A percentile compares a stretch with the other conserved stretches of the same genome.
phyloP scores from a whole-genome alignment of 208 protist species.

The Acanthamoeba healyi region DNA sequence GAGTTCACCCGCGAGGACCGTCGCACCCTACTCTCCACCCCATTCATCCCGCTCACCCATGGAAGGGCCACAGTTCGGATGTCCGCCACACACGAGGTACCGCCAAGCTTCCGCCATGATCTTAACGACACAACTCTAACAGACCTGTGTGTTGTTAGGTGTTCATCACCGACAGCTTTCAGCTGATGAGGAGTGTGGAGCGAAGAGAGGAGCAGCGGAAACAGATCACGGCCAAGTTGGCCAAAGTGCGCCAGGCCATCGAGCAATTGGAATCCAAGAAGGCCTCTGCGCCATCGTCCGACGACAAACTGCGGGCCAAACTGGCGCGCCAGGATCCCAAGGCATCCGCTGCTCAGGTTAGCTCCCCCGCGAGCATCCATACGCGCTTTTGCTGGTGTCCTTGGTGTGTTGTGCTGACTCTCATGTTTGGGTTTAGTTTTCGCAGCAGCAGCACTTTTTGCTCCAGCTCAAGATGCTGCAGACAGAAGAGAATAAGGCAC shows the following conservation, averaged over 20 bases:
- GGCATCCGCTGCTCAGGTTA: background rate
- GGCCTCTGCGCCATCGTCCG: background rate
- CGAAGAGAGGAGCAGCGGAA: background rate
- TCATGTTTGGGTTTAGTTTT: background rate
- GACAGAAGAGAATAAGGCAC: background rate
- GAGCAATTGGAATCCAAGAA: background rate
- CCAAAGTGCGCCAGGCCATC: background rate
- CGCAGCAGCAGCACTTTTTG: background rate
- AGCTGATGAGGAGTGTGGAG: background rate
- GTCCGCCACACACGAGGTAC: slow-evolving; percentile 23
- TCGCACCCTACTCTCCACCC: background rate
- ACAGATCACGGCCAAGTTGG: background rate
- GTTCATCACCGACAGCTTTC: slow-evolving; percentile 6
- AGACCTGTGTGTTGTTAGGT: background rate
- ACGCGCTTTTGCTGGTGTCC: background rate
- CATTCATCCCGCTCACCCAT: slow-evolving; percentile 10
- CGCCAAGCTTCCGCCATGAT: background rate
- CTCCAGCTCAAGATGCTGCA: slow-evolving; percentile 10
- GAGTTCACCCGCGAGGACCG: slow-evolving; percentile 32
- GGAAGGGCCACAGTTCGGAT: background rate
- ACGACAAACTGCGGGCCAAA: slow-evolving; percentile 18
- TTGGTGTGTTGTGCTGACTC: background rate
- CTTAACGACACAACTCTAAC: too few species aligned
- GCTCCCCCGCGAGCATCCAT: too few species aligned
- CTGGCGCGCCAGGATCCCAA: background rate